Base-by-base conservation (phyloP, 139 green algal genomes). In the Pseudopediastrum boryanum region DNA sequence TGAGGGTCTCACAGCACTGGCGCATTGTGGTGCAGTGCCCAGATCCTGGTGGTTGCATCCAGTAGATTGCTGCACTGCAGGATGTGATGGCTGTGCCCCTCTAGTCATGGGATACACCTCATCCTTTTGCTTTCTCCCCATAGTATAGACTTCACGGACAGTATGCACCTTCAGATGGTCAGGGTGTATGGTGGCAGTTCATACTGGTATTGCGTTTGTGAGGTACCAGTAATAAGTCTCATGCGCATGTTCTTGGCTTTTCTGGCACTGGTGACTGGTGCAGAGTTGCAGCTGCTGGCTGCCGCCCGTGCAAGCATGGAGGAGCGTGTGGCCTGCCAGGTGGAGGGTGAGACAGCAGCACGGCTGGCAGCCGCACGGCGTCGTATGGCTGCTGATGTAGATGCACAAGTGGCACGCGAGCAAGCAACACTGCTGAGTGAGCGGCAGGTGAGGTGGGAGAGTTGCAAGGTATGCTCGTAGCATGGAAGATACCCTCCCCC, bases 291-390 rank as follows among this genome's bases (percentile, higher is more conserved):
- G 38, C 54, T 86, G 35, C 54, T 84, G 35, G 77, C 81, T 36
- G 54, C 77, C 36, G 80, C 83, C 71, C 76, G 82, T 27, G 38
- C 46, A 23, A 50, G 58, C 33, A 86, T 86, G 82, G 70, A 75
- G 29, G 51, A 39, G n/a, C 64, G 46, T 7, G 76, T 86, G 76
- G 36, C 66, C 46, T 71, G 80, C 5, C 67, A 61, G 19, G 39
- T 86, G 41, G 82, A 86, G 44, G n/a, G 21, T 16, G 82, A 86
- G 82, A 64, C 71, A 29, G 51, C 62, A 2, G 33, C 59, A 29
- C 63, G 77, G 44, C 39, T 86, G 56, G 70, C 82, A 4, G 51
- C 54, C 25, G 77, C 27, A 48, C 74, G 82, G 38, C 66, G 56
- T 48, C 71, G 62, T 12, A 51, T 86, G 35, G 51, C 77, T 54